Percentiles rank a stretch among this genome's conserved stretches.
phyloP scores from a whole-genome alignment of 2,329 filamentous ascomycete genomes.

The Elsinoe fawcettii region DNA sequence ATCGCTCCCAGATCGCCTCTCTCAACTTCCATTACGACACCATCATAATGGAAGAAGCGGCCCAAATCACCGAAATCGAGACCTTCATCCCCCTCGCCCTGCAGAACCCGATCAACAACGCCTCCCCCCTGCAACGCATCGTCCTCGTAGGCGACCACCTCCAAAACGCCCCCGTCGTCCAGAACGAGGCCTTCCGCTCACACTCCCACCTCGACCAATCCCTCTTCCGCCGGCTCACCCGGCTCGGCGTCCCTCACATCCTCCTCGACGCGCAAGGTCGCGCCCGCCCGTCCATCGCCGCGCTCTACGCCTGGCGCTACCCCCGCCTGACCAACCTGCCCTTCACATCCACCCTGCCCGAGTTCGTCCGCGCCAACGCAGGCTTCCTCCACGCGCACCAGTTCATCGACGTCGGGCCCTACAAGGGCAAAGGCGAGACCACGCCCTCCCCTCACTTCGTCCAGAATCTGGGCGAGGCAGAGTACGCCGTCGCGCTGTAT shows the following conservation, averaged over 20 bases:
- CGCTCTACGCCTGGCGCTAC: conserved; percentile 92
- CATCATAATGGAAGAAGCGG: conserved; percentile 96
- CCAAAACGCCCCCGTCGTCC: conserved; percentile 92
- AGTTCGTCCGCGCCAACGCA: conserved; percentile 77
- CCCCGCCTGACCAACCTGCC: conserved; percentile 70
- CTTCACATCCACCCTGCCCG: conserved; percentile 56
- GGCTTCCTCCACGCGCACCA: conserved; percentile 93
- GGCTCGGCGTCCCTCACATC: conserved; percentile 85
- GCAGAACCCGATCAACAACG: conserved; percentile 67
- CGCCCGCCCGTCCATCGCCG: conserved; percentile 75
- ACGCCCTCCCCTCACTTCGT: conserved; percentile 92
- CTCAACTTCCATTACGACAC: conserved; percentile 98
- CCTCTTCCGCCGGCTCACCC: conserved; percentile 82
- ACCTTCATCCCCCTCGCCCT: conserved; percentile 93
- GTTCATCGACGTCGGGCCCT: conserved; percentile 91
- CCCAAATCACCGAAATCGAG: conserved; percentile 95
- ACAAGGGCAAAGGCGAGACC: conserved; percentile 79
- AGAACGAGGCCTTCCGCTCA: conserved; percentile 86
- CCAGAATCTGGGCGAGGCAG: conserved; percentile 92
- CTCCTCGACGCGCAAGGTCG: conserved; percentile 90
- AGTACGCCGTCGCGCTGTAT: conserved; percentile 91
- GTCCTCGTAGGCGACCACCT: conserved; percentile 92
- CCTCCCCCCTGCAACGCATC: conserved; percentile 73
- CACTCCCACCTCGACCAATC: conserved; percentile 96
- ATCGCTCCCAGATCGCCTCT: conserved; percentile 77